A percentile compares a stretch with the other conserved stretches of the same genome.
Conservation (phyloP, 208 protist genomes). For the Histomonas meleagridis region DNA sequence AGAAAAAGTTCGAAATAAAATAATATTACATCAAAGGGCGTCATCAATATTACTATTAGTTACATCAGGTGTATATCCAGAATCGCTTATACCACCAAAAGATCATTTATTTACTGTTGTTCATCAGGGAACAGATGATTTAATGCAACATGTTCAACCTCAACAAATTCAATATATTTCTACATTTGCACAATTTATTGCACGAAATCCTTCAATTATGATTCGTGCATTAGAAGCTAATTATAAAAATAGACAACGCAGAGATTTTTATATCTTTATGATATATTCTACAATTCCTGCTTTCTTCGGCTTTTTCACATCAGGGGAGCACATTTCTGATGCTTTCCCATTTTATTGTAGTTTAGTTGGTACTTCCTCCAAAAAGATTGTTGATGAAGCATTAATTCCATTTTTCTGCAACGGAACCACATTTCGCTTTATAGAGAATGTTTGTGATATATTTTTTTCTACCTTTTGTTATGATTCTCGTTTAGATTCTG, state of each 20-base stretch:
- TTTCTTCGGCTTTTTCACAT: background rate
- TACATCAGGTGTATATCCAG: too few relatives aligned
- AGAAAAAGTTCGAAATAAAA: too few relatives aligned
- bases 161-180: conserved; percentile 33
- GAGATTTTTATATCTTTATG: background rate
- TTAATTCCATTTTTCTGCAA: background rate
- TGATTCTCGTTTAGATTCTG: background rate
- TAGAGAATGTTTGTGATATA: background rate
- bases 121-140: too few relatives aligned
- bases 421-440: background rate
- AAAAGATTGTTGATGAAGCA: background rate
- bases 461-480: background rate
- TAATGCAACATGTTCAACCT: background rate
- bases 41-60: too few relatives aligned
- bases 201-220: background rate
- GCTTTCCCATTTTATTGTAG: conserved; percentile 12
- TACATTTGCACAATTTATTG: background rate
- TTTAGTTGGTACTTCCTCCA: background rate
- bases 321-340: background rate
- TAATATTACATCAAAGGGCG: too few relatives aligned
- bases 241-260: too few relatives aligned
- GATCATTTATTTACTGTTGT: too few relatives aligned
- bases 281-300: conserved; percentile 9
- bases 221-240: background rate
- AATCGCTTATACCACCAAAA: too few relatives aligned